phyloP scores from a whole-genome alignment of 1,139 yeast species.

The Scheffersomyces segobiensis region DNA sequence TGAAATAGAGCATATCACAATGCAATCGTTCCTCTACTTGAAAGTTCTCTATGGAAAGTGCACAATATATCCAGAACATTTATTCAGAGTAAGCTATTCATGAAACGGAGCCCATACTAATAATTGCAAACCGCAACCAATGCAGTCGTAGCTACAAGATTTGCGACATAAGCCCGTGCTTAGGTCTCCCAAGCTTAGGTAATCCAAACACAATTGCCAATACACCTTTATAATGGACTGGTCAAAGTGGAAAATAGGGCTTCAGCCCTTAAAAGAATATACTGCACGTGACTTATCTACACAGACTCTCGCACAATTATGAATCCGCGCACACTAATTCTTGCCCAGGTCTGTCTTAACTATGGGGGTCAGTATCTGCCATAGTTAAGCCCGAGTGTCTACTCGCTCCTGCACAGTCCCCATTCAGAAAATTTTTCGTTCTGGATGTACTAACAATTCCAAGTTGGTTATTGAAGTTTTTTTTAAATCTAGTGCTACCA shows the following conservation, averaged over 20 bases:
- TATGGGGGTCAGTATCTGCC: neutral
- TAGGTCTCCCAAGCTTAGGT: neutral
- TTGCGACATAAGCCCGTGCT: neutral
- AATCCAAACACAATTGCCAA: neutral
- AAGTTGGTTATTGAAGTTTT: neutral
- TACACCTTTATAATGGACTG: too few relatives aligned
- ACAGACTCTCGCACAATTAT: conserved; percentile 3
- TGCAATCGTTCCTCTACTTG: neutral
- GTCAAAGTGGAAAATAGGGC: neutral
- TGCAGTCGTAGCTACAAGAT: neutral
- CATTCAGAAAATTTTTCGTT: conserved; percentile 12
- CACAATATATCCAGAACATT: neutral
- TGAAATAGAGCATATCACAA: neutral
- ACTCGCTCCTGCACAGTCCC: neutral
- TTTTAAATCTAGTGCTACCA: neutral
- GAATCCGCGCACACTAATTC: conserved; percentile 5
- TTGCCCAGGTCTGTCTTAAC: neutral
- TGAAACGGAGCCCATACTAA: neutral
- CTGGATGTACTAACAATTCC: conserved; percentile 2
- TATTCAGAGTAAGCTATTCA: neutral
- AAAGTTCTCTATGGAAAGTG: neutral
- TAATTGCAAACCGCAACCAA: neutral
- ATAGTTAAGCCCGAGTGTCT: conserved; percentile 1
- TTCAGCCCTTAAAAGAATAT: neutral
- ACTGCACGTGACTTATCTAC: conserved; percentile 1